Evolutionary conservation across 306 rosid species (phyloP), one percentile per base, ranked within the genome.

Genomic region (Sindora glabra): DNA sequence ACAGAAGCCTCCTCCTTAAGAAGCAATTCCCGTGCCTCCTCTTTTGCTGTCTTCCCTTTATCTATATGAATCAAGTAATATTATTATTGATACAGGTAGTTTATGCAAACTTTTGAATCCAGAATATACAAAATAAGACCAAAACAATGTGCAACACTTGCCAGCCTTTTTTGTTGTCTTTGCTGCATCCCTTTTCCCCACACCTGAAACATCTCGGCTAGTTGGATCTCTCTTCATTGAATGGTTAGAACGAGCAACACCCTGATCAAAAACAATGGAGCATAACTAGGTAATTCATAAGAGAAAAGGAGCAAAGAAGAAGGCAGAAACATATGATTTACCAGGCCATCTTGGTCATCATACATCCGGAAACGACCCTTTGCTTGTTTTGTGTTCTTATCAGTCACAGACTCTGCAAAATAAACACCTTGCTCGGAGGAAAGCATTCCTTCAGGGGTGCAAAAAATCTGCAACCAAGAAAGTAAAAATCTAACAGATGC

Each of bases 371-470:
- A 79, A 37, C 85, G 89, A 7, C 90, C 97, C 82, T 92, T 92
- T 14, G 94, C 86, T 72, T 92, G 95, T 73, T 79, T 92, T 57
- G 80, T 68, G 67, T 82, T 92, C 83, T 75, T 89, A 23, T 74
- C 44, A 66, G 83, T 66, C 27, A 86, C 77, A 65, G 96, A 78
- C 74, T 92, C 96, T 9, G 99, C 96, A 77, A 84, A 62, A 67
- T 92, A 92, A 67, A 92, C 81, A 47, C 99, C 99, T 84, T 81
- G 90, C 85, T 92, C 99, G 15, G 72, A 74, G 44, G 99, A 92
- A 74, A 92, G 86, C 76, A 74, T 41, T 57, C 99, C 96, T 71
- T 92, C 96, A 52, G 99, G 96, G 56, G 99, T 86, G 41, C n/a
- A 75, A 61, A 83, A 89, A 51, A 92, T 81, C 99, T 92, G 90